phyloP scores from a whole-genome alignment of 129 eudicot genomes.

The Calendula officinalis region DNA sequence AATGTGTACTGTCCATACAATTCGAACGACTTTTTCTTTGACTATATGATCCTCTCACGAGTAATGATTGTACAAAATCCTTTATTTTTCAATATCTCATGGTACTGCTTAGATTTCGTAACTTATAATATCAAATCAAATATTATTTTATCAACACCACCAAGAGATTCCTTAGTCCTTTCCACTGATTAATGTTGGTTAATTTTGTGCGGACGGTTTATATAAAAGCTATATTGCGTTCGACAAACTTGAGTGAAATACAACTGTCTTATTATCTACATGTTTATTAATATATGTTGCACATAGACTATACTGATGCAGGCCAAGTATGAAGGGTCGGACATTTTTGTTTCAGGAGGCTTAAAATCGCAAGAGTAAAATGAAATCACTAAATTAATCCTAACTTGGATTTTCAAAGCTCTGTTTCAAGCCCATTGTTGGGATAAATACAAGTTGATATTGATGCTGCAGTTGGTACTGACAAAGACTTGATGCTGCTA shows the following conservation, averaged over 20 bases:
- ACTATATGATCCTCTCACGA: slow-evolving; percentile 26
- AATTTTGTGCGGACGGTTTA: slow-evolving; percentile 33
- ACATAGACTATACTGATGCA: slow-evolving; percentile 13
- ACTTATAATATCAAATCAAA: slow-evolving; percentile 38
- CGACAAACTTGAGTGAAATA: slow-evolving; percentile 50
- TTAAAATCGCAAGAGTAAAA: too few relatives aligned
- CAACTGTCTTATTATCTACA: slow-evolving; percentile 41
- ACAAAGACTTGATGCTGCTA: too few relatives aligned
- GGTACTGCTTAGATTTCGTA: slow-evolving; percentile 27
- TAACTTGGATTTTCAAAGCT: too few relatives aligned
- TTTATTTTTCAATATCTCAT: slow-evolving; percentile 10
- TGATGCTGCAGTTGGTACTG: too few relatives aligned
- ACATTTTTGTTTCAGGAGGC: too few relatives aligned
- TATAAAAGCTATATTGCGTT: slow-evolving; percentile 39
- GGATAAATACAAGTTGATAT: too few relatives aligned
- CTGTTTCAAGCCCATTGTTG: too few relatives aligned
- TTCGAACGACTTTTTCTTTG: slow-evolving; percentile 44
- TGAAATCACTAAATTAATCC: too few relatives aligned
- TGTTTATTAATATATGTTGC: slow-evolving; percentile 13
- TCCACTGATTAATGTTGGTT: slow-evolving; percentile 52
- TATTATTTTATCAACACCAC: slow-evolving; percentile 29
- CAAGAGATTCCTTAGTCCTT: slow-evolving; percentile 53
- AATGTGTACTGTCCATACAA: slow-evolving; percentile 43
- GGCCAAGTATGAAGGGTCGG: too few relatives aligned
- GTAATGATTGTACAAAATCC: slow-evolving; percentile 26